Conservation (phyloP, 192 early-diverging fungal genomes). For the Coemansia nantahalensis region DNA sequence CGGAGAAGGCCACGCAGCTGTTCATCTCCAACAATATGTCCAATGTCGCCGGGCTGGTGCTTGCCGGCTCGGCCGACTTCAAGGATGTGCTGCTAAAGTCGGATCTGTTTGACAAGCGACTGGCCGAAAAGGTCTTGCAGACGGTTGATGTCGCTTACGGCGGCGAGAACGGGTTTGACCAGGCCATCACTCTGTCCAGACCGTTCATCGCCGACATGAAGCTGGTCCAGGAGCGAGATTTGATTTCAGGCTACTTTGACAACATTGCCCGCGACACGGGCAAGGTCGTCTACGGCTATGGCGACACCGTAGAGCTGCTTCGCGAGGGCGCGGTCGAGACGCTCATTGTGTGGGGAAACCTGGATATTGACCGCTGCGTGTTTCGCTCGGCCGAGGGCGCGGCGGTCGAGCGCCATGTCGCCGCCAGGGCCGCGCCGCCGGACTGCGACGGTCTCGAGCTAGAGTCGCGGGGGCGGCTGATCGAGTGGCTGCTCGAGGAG, state of each 20-base stretch:
- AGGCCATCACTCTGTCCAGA: slow-evolving; percentile 86
- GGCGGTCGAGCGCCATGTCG: slow-evolving; percentile 67
- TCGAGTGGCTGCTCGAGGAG: slow-evolving; percentile 95
- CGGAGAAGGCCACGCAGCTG: slow-evolving; percentile 86
- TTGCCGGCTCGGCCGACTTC: slow-evolving; percentile 98
- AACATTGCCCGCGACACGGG: slow-evolving; percentile 94
- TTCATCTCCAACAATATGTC: slow-evolving; percentile 86
- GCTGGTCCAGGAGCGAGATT: slow-evolving; percentile 94
- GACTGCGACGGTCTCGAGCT: slow-evolving; percentile 83
- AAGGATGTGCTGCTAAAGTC: slow-evolving; percentile 92
- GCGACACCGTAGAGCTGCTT: slow-evolving; percentile 90
- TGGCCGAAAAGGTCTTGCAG: slow-evolving; percentile 82
- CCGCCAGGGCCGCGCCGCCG: no score
- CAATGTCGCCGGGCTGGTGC: slow-evolving; percentile 64
- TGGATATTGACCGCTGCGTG: slow-evolving; percentile 72
- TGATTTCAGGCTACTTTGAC: slow-evolving; percentile 90
- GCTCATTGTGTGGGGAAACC: slow-evolving; percentile 92
- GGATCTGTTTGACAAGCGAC: slow-evolving; percentile 89
- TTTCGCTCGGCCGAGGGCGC: slow-evolving; percentile 70
- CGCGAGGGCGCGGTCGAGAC: slow-evolving; percentile 93
- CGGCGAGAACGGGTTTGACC: slow-evolving; percentile 97
- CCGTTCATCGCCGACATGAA: slow-evolving; percentile 89
- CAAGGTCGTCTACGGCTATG: slow-evolving; percentile 91
- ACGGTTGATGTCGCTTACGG: slow-evolving; percentile 96
- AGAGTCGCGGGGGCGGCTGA: slow-evolving; percentile 67